These are phyloP conservation scores for Dictyostelium firmibasis DNA, from an alignment of 78 protist genomes.

Conservation along the genomic window DNA sequence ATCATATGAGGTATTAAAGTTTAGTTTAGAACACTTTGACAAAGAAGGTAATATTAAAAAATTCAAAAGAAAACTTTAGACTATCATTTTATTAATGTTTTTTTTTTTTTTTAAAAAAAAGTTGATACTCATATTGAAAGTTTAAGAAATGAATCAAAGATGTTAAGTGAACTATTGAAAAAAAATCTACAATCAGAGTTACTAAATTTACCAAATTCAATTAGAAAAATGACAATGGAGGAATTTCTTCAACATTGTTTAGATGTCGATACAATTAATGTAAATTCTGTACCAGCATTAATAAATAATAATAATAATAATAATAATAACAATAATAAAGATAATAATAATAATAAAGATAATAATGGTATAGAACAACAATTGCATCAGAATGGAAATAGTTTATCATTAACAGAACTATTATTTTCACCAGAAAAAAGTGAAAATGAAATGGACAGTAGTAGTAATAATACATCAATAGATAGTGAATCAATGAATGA, in stretches of 20 bases:
- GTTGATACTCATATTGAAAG: background rate
- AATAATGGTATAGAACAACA: background rate
- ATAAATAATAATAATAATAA: background rate
- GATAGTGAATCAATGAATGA: background rate
- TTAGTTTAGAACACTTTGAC: background rate
- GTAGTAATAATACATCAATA: background rate
- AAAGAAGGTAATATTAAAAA: background rate
- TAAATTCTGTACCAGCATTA: background rate
- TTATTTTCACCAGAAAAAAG: background rate
- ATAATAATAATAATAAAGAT: too few relatives aligned
- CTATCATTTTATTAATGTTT: too few relatives aligned
- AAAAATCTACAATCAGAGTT: slow-evolving; percentile 10
- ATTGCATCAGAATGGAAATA: background rate
- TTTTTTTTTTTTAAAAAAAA: background rate
- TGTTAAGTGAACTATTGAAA: background rate
- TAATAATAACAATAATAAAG: background rate
- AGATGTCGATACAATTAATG: background rate
- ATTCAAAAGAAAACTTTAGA: too few relatives aligned
- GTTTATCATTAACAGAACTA: background rate
- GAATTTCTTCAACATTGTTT: background rate
- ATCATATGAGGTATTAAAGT: background rate
- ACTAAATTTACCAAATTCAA: background rate
- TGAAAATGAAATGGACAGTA: background rate
- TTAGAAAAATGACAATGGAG: background rate
- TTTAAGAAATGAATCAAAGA: background rate